Percentiles rank a stretch among this genome's conserved stretches.
Evolutionary conservation across 805 yeast species (phyloP).

Genomic region (Wilhelminamyces savonicus): DNA sequence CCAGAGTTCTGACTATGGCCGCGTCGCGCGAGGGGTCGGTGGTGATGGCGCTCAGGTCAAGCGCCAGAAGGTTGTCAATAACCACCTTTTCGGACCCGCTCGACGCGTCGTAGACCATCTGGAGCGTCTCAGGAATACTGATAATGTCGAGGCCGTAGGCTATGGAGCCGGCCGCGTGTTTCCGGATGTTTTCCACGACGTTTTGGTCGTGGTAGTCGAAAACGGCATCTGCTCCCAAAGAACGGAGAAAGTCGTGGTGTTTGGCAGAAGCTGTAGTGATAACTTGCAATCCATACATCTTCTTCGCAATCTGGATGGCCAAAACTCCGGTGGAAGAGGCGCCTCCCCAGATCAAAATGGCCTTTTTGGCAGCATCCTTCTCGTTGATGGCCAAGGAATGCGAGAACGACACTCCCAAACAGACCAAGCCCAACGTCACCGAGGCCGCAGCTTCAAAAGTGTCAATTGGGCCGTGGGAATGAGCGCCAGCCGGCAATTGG

Average conservation of each 20-base stretch:
- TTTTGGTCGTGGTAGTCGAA: slow-evolving; percentile 46
- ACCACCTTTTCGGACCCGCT: slow-evolving; percentile 12
- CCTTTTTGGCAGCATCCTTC: slow-evolving; percentile 17
- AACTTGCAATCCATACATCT: slow-evolving; percentile 27
- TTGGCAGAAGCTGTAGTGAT: slow-evolving; percentile 43
- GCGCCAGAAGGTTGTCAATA: slow-evolving; percentile 7
- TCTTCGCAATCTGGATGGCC: slow-evolving; percentile 51
- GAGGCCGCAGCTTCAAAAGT: slow-evolving; percentile 64
- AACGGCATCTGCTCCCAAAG: slow-evolving; percentile 44
- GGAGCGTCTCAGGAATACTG: slow-evolving; percentile 14
- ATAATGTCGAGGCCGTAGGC: slow-evolving; percentile 28
- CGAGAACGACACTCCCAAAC: slow-evolving; percentile 38
- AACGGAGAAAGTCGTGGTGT: slow-evolving; percentile 34
- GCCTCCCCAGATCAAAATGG: slow-evolving; percentile 56
- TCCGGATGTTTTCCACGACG: slow-evolving; percentile 37
- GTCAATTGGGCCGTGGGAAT: slow-evolving; percentile 31
- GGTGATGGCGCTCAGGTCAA: not conserved
- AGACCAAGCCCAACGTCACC: slow-evolving; percentile 45
- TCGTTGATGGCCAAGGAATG: slow-evolving; percentile 22
- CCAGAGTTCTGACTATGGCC: no score
- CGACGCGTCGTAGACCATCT: slow-evolving; percentile 21
- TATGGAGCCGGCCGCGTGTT: slow-evolving; percentile 20
- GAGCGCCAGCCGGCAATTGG: slow-evolving; percentile 13
- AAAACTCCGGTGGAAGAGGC: slow-evolving; percentile 57
- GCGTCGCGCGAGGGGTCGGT: slow-evolving; percentile 2